Conservation (phyloP, 495 filamentous ascomycete genomes). For the Xylaria curta region DNA sequence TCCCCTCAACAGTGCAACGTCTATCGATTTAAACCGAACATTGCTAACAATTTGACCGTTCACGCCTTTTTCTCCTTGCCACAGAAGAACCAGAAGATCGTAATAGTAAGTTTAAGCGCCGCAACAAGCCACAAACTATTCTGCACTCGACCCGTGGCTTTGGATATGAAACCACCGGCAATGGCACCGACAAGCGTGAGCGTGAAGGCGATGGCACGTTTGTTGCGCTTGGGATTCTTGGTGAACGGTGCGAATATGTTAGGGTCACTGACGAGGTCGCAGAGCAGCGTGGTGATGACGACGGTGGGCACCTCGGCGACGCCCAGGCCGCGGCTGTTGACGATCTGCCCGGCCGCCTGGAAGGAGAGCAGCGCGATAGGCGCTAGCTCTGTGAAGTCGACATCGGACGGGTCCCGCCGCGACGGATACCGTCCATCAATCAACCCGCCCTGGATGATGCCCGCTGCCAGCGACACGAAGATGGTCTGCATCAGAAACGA, state of each 20-base stretch:
- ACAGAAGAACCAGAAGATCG: slow-evolving; percentile 31
- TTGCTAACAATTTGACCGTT: background rate
- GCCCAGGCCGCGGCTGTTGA: slow-evolving; percentile 66
- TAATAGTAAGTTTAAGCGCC: slow-evolving; percentile 33
- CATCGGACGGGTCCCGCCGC: slow-evolving; percentile 30
- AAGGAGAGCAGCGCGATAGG: slow-evolving; percentile 72
- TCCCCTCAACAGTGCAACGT: background rate
- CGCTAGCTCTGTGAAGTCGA: slow-evolving; percentile 51
- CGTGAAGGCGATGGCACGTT: slow-evolving; percentile 63
- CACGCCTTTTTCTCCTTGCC: slow-evolving; percentile 23
- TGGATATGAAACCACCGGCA: slow-evolving; percentile 64
- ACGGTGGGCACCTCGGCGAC: slow-evolving; percentile 75
- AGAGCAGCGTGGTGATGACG: slow-evolving; percentile 74
- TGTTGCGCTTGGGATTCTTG: slow-evolving; percentile 68
- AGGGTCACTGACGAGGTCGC: slow-evolving; percentile 69
- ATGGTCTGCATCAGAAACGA: slow-evolving; percentile 65
- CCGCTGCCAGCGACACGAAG: slow-evolving; percentile 64
- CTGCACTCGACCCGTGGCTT: slow-evolving; percentile 35
- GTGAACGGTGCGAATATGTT: slow-evolving; percentile 51
- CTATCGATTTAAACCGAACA: background rate
- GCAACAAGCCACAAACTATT: slow-evolving; percentile 40
- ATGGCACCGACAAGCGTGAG: slow-evolving; percentile 67
- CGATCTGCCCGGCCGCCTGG: slow-evolving; percentile 74
- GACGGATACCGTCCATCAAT: slow-evolving; percentile 39
- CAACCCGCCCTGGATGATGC: slow-evolving; percentile 54